Evolutionary conservation across 1,284 basidiomycete genomes (phyloP).

Genomic region (Leccinum pachyderme): DNA sequence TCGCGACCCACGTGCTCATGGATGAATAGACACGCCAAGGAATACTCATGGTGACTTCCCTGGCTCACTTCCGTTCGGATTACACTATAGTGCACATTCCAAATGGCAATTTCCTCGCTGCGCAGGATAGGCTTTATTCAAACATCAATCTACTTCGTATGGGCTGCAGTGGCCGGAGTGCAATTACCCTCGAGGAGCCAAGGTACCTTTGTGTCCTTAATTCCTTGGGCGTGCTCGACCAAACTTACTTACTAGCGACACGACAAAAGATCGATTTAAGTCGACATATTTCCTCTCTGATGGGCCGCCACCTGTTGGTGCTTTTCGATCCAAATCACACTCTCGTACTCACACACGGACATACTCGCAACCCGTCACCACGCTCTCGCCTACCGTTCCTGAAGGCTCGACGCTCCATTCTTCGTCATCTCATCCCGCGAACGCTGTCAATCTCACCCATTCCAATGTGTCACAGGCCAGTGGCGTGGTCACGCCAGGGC

Average conservation of each 20-base stretch:
- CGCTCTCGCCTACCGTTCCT: constrained; percentile 28
- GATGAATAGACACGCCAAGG: constrained; percentile 57
- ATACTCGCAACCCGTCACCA: constrained; percentile 27
- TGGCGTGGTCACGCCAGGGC: constrained; percentile 3
- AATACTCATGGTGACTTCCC: constrained; percentile 73
- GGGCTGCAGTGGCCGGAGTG: constrained; percentile 73
- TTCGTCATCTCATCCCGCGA: constrained; percentile 20
- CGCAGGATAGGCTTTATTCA: constrained; percentile 64
- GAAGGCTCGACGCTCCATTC: constrained; percentile 15
- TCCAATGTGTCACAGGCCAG: constrained; percentile 17
- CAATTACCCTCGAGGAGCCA: constrained; percentile 72
- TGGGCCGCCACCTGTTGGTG: constrained; percentile 22
- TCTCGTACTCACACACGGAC: constrained; percentile 30
- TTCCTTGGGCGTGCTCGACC: constrained; percentile 7
- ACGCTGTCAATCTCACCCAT: constrained; percentile 6
- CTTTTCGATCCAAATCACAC: constrained; percentile 31
- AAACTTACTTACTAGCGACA: constrained; percentile 47
- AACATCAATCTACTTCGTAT: constrained; percentile 78
- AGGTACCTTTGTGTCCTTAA: constrained; percentile 38
- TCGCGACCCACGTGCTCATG: constrained; percentile 15
- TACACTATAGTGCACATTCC: constrained; percentile 78
- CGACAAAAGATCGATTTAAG: constrained; percentile 74
- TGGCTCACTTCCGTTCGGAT: constrained; percentile 81
- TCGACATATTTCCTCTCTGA: constrained; percentile 63
- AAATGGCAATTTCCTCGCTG: constrained; percentile 59